A percentile compares a stretch with the other conserved stretches of the same genome.
Conservation (phyloP, 2,329 filamentous ascomycete genomes). For the Diaporthe destruens region DNA sequence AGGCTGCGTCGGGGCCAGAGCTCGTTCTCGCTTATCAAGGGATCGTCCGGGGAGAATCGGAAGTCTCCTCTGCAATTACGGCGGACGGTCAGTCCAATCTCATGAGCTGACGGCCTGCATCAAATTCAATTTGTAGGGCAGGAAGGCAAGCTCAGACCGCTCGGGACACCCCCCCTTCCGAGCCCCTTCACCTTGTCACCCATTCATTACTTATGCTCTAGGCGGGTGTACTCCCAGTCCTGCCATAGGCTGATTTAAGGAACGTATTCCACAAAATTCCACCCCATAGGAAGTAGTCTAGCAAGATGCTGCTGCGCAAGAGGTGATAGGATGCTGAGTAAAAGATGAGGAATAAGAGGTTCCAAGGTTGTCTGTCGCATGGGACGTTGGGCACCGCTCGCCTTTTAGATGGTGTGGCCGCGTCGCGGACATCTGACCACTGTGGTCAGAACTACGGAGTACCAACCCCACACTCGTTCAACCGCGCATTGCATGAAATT, state of each 20-base stretch:
- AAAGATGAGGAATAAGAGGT: too few species aligned
- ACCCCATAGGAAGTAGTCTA: not conserved
- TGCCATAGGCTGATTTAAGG: too few species aligned
- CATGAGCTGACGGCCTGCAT: not conserved
- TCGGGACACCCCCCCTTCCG: too few species aligned
- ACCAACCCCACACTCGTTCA: not conserved
- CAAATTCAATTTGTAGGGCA: not conserved
- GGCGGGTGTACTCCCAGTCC: too few species aligned
- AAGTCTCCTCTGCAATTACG: slow-evolving; percentile 8
- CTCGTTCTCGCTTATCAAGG: slow-evolving; percentile 6
- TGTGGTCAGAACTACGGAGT: not conserved
- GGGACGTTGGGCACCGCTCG: not conserved
- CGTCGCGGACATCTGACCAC: not conserved
- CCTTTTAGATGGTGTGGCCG: not conserved
- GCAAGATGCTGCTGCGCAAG: too few species aligned
- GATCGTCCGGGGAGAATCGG: slow-evolving; percentile 14
- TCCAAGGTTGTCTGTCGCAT: not conserved
- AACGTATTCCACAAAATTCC: too few species aligned
- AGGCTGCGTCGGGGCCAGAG: not conserved
- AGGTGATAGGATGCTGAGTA: not conserved
- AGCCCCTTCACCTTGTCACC: not conserved
- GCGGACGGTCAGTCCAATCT: not conserved
- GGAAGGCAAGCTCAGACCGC: not conserved
- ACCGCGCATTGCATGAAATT: not conserved
- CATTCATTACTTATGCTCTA: too few species aligned